Percentiles rank a stretch among this genome's conserved stretches.
phyloP scores from a whole-genome alignment of 148 eudicot genomes.

The Rhododendron griersonianum region DNA sequence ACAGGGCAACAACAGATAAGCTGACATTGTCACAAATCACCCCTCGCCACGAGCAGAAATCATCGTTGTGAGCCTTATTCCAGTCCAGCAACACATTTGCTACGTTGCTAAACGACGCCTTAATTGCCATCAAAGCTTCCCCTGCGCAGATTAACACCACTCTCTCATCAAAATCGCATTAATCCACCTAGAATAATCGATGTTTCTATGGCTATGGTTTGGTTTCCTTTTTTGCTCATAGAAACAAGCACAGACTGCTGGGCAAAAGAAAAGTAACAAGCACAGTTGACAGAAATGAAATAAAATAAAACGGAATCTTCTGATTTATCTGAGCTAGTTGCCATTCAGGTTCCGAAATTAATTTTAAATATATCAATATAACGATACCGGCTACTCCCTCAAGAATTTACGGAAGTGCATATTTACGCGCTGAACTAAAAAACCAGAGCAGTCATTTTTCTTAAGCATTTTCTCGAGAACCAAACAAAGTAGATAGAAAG shows the following conservation, averaged over 20 bases:
- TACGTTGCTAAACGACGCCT: constrained; percentile 50
- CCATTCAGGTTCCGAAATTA: not conserved
- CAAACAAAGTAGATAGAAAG: not conserved
- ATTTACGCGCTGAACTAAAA: not conserved
- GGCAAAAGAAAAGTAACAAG: not conserved
- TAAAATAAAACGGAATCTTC: not conserved
- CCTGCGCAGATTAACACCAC: constrained; percentile 25
- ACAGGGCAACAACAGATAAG: constrained; percentile 56
- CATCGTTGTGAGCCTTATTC: constrained; percentile 50
- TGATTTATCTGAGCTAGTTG: not conserved
- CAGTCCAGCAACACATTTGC: constrained; percentile 61
- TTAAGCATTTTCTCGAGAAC: not conserved
- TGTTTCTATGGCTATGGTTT: not conserved
- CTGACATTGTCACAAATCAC: constrained; percentile 45
- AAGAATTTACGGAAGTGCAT: not conserved
- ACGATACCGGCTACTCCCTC: not conserved
- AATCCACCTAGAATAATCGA: not conserved
- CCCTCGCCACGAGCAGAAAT: constrained; percentile 66
- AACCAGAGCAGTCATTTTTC: not conserved
- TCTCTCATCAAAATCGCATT: not conserved
- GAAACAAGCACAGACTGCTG: not conserved
- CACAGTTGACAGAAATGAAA: not conserved
- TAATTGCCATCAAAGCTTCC: constrained; percentile 52
- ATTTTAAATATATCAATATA: too few species aligned
- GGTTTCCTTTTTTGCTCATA: not conserved